Percentiles rank a stretch among this genome's conserved stretches.
Conservation (phyloP, 495 filamentous ascomycete species). For the Choiromyces venosus region DNA sequence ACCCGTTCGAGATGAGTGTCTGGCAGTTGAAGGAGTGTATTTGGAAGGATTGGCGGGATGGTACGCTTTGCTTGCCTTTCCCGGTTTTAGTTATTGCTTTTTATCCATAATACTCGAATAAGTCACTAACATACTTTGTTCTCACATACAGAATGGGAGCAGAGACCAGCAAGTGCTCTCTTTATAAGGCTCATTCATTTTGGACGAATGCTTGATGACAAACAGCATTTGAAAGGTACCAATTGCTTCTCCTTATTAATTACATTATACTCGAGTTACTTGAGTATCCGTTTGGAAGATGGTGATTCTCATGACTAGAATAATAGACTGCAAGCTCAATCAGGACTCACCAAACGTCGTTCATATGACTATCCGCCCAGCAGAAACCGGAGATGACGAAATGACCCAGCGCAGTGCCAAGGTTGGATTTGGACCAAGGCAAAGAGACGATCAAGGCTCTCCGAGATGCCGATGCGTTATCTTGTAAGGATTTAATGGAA, state of each 20-base stretch:
- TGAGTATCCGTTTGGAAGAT: not conserved
- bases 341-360: slow-evolving; percentile 39
- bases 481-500: slow-evolving; percentile 24
- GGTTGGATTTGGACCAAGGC: slow-evolving; percentile 25
- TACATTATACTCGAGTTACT: not conserved
- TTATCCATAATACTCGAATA: not conserved
- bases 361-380: slow-evolving; percentile 41
- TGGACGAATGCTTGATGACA: slow-evolving; percentile 38
- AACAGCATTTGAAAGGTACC: slow-evolving; percentile 36
- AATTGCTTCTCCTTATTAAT: not conserved
- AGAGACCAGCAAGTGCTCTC: slow-evolving; percentile 40
- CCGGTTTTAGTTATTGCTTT: not conserved
- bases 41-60: slow-evolving; percentile 43
- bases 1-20: slow-evolving; percentile 41
- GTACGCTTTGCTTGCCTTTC: slow-evolving; percentile 19
- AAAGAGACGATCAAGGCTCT: slow-evolving; percentile 20
- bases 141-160: slow-evolving; percentile 35
- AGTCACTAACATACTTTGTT: not conserved
- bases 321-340: slow-evolving; percentile 38
- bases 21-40: slow-evolving; percentile 42
- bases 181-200: slow-evolving; percentile 42
- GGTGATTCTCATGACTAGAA: not conserved
- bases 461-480: slow-evolving; percentile 42
- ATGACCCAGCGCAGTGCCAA: slow-evolving; percentile 39
- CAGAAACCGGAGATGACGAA: slow-evolving; percentile 40